Evolutionary conservation across 2,329 filamentous ascomycete genomes (phyloP).

Genomic region (Akanthomyces dipterigenus): DNA sequence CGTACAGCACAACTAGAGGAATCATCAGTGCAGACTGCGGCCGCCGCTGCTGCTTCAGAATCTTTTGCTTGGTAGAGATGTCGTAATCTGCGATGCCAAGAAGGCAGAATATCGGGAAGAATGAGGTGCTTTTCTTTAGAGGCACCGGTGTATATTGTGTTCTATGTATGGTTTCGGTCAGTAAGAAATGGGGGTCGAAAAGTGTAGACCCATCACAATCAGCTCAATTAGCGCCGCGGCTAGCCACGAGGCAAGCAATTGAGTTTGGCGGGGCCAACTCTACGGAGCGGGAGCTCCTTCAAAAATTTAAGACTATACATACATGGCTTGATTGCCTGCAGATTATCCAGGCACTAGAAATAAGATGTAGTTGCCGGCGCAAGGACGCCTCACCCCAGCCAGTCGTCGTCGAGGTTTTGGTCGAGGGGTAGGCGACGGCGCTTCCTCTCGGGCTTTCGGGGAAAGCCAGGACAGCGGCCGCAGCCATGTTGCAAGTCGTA

Average conservation of each 20-base stretch:
- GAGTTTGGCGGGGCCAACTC: not conserved
- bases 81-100: slow-evolving; percentile 8
- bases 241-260: not conserved
- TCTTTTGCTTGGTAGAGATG: not conserved
- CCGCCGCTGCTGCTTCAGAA: not conserved
- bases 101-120: slow-evolving; percentile 5
- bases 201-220: not conserved
- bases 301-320: not conserved
- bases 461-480: slow-evolving; percentile 40
- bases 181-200: not conserved
- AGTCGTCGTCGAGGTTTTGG: slow-evolving; percentile 28
- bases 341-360: slow-evolving; percentile 34
- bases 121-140: slow-evolving; percentile 8
- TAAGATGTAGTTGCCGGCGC: slow-evolving; percentile 28
- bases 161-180: not conserved
- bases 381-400: slow-evolving; percentile 31
- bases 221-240: not conserved
- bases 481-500: slow-evolving; percentile 47
- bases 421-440: slow-evolving; percentile 31
- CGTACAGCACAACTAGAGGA: not conserved
- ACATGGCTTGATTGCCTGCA: slow-evolving; percentile 8
- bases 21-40: not conserved
- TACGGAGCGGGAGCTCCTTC: not conserved
- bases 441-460: slow-evolving; percentile 36
- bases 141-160: not conserved